Percentiles rank a stretch among this genome's conserved stretches.
Evolutionary conservation across 345 rosid species (phyloP).

Genomic region (Gossypium australe): DNA sequence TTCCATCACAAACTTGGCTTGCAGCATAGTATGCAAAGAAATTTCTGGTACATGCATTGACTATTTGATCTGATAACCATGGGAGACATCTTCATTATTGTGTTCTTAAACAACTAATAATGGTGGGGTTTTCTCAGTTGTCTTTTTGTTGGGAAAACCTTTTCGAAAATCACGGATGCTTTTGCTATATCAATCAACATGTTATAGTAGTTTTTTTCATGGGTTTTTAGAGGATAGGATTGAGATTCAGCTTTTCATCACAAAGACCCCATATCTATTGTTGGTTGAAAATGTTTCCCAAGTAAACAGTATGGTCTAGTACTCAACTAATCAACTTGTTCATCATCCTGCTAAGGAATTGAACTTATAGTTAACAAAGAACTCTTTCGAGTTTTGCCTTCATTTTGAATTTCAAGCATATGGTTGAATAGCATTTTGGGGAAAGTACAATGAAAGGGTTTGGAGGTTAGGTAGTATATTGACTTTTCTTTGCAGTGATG

Average conservation of each 20-base stretch:
- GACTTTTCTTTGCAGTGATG: neutral
- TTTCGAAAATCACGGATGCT: constrained; percentile 7
- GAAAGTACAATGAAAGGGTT: neutral
- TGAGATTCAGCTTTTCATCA: neutral
- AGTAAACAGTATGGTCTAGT: no score
- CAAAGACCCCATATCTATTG: neutral
- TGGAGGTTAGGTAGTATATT: neutral
- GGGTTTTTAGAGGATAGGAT: neutral
- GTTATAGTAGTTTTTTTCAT: constrained; percentile 7
- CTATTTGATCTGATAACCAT: constrained; percentile 7
- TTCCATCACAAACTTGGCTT: neutral
- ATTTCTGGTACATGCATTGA: constrained; percentile 11
- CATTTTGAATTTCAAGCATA: no score
- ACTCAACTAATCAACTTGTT: neutral
- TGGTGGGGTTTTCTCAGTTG: constrained; percentile 31
- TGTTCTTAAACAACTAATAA: constrained; percentile 24
- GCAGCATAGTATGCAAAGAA: constrained; percentile 2
- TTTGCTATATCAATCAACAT: constrained; percentile 11
- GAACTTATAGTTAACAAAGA: neutral
- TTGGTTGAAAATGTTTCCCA: neutral
- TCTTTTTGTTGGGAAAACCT: constrained; percentile 20
- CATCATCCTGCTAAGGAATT: neutral
- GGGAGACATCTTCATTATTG: constrained; percentile 22
- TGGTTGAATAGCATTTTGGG: neutral
- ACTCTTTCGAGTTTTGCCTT: no score